phyloP scores from a whole-genome alignment of 371 early-diverging fungal genomes.

The Mortierella sp. region DNA sequence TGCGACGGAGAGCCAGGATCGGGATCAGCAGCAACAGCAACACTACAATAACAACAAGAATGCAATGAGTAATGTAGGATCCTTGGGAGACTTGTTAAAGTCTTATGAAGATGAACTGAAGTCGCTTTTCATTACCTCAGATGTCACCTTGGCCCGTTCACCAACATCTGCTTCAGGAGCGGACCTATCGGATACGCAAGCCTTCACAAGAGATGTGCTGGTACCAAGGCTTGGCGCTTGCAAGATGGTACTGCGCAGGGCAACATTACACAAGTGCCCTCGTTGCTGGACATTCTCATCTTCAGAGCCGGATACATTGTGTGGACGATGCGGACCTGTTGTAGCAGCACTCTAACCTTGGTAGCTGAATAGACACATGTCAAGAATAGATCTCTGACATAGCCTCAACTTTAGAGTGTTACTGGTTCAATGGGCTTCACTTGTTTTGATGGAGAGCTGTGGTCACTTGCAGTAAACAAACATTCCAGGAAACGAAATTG shows the following conservation, averaged over 20 bases:
- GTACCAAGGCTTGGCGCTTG: slow-evolving; percentile 23
- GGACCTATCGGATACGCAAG: not conserved
- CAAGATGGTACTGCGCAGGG: slow-evolving; percentile 21
- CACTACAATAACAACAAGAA: not conserved
- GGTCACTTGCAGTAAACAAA: too few relatives aligned
- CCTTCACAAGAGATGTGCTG: slow-evolving; percentile 14
- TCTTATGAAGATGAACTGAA: slow-evolving; percentile 45
- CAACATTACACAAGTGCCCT: slow-evolving; percentile 43
- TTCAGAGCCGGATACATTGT: slow-evolving; percentile 1
- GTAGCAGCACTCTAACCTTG: too few relatives aligned
- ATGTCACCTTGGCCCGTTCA: slow-evolving; percentile 49
- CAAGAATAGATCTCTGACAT: too few relatives aligned
- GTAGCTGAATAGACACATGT: too few relatives aligned
- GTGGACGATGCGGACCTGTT: too few relatives aligned
- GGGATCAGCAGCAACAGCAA: not conserved
- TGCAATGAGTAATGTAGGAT: not conserved
- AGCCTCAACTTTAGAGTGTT: too few relatives aligned
- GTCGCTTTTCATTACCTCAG: slow-evolving; percentile 63
- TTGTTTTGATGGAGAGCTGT: too few relatives aligned
- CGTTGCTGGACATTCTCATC: slow-evolving; percentile 50
- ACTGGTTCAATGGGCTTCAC: too few relatives aligned
- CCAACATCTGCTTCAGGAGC: not conserved
- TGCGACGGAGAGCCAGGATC: not conserved
- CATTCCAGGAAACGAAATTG: too few relatives aligned
- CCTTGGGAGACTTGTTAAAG: slow-evolving; percentile 52